phyloP scores from a whole-genome alignment of 2,329 filamentous ascomycete genomes.

The Tolypocladium cylindrosporum region DNA sequence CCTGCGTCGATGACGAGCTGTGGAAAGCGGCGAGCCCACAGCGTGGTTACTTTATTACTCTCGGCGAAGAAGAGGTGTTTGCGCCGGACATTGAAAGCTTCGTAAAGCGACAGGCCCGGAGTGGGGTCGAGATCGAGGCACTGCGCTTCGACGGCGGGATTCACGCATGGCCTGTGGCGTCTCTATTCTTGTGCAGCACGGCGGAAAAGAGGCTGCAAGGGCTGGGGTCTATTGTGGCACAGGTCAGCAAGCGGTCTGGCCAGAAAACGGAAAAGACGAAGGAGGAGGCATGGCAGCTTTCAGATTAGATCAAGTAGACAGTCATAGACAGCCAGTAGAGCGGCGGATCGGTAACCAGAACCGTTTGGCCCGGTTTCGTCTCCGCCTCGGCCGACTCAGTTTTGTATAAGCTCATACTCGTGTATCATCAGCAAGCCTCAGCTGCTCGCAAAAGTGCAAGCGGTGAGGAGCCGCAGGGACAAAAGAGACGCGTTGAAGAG shows the following conservation, averaged over 20 bases:
- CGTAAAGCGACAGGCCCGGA: constrained; percentile 42
- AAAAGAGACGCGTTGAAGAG: not conserved
- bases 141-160: constrained; percentile 57
- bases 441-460: not conserved
- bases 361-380: constrained; percentile 38
- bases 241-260: constrained; percentile 23
- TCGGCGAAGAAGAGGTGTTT: constrained; percentile 70
- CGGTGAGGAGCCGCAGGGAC: not conserved
- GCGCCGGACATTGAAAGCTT: constrained; percentile 57
- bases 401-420: constrained; percentile 23
- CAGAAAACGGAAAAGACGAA: constrained; percentile 8
- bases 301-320: constrained; percentile 59
- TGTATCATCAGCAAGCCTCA: constrained; percentile 16
- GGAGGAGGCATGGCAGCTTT: constrained; percentile 20
- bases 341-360: constrained; percentile 35
- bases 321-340: constrained; percentile 19
- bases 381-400: constrained; percentile 21
- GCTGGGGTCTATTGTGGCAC: constrained; percentile 29
- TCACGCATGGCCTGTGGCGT: constrained; percentile 75
- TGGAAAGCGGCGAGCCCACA: constrained; percentile 59
- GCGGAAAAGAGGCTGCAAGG: constrained; percentile 41
- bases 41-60: constrained; percentile 59
- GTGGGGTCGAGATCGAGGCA: constrained; percentile 43
- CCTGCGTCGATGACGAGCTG: constrained; percentile 52
- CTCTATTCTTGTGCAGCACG: constrained; percentile 42